phyloP scores from a whole-genome alignment of 345 rosid species.

The Salix exigua region DNA sequence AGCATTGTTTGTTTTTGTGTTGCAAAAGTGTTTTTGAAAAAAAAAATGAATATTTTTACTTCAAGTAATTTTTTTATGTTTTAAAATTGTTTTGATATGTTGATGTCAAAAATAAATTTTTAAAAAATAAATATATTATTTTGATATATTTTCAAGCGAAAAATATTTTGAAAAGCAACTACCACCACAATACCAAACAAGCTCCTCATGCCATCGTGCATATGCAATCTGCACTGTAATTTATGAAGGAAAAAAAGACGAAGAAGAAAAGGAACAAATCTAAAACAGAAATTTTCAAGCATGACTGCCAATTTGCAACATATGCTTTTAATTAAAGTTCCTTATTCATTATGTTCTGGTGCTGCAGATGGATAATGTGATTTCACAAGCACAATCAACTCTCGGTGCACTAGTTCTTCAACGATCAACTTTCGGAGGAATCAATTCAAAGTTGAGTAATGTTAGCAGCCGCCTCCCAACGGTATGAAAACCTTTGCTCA shows the following conservation, averaged over 20 bases:
- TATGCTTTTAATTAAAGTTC: slow-evolving; percentile 1
- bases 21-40: no score
- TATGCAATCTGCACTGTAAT: neutral
- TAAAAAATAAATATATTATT: no score
- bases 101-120: no score
- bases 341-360: slow-evolving; percentile 18
- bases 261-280: neutral
- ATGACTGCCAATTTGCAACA: neutral
- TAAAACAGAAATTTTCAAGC: neutral
- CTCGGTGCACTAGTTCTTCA: slow-evolving; percentile 81
- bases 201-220: neutral
- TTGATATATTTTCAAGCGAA: no score
- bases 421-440: slow-evolving; percentile 88
- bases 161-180: no score
- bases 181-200: no score
- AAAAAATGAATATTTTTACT: no score
- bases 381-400: slow-evolving; percentile 94
- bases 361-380: slow-evolving; percentile 83
- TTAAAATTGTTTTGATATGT: no score
- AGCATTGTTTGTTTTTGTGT: no score
- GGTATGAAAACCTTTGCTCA: slow-evolving; percentile 36
- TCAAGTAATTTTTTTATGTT: no score
- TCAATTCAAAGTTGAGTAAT: slow-evolving; percentile 88
- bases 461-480: slow-evolving; percentile 90
- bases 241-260: neutral